A percentile compares a stretch with the other conserved stretches of the same genome.
These are phyloP conservation scores for Fusarium redolens DNA, from an alignment of 2,329 filamentous ascomycete species.

Conservation along the genomic window DNA sequence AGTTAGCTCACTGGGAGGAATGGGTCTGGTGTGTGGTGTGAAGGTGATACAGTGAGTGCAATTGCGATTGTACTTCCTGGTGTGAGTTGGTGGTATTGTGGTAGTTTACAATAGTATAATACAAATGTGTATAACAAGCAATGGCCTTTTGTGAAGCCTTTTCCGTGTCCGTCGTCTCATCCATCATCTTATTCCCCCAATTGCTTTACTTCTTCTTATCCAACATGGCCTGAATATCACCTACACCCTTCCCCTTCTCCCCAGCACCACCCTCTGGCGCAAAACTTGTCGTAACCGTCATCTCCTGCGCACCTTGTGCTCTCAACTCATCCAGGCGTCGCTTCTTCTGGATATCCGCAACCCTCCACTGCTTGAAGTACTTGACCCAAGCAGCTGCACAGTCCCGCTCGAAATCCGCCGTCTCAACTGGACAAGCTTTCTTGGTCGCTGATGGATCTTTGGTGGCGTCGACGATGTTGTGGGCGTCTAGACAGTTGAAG, in stretches of 20 bases:
- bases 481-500: constrained; percentile 86
- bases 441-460: constrained; percentile 55
- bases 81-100: constrained; percentile 30
- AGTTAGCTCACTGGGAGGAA: constrained; percentile 18
- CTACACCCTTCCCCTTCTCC: constrained; percentile 49
- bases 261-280: constrained; percentile 48
- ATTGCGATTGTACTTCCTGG: constrained; percentile 13
- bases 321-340: constrained; percentile 80
- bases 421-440: constrained; percentile 55
- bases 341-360: constrained; percentile 90
- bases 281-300: constrained; percentile 58
- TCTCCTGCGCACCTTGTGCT: constrained; percentile 75
- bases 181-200: not conserved
- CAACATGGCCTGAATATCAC: constrained; percentile 55
- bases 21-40: not conserved
- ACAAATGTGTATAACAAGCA: constrained; percentile 31
- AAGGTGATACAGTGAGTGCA: constrained; percentile 16
- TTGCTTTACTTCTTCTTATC: constrained; percentile 48
- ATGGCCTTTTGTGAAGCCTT: constrained; percentile 12
- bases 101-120: constrained; percentile 39
- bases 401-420: constrained; percentile 78
- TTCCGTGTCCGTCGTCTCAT: constrained; percentile 5
- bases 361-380: constrained; percentile 97
- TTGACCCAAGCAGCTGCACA: constrained; percentile 95
- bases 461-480: constrained; percentile 79